Percentiles rank a stretch among this genome's conserved stretches.
Evolutionary conservation across 2,329 filamentous ascomycete genomes (phyloP).

Genomic region (Grosmannia penicillata): DNA sequence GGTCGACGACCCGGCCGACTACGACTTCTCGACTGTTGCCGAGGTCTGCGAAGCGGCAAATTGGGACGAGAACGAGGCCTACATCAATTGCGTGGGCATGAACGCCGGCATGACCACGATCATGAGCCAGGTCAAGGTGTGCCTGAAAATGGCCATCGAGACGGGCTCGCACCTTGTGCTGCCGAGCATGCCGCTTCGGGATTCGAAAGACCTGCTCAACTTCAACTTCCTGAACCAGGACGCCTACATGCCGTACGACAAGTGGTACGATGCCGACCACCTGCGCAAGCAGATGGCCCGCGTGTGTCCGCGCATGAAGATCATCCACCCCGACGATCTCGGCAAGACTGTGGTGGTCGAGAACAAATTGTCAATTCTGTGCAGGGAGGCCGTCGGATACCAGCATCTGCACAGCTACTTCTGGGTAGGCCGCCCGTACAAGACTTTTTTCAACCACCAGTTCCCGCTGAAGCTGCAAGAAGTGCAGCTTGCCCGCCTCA

Average conservation of each 20-base stretch:
- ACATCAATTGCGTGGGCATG: conserved; percentile 18
- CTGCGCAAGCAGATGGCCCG: conserved; percentile 12
- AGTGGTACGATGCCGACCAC: conserved; percentile 20
- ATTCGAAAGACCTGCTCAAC: conserved; percentile 14
- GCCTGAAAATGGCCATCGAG: conserved; percentile 20
- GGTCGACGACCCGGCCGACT: conserved; percentile 7
- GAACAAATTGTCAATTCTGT: conserved; percentile 12
- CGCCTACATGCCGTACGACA: conserved; percentile 17
- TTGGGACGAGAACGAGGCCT: conserved; percentile 16
- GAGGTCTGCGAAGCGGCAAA: conserved; percentile 13
- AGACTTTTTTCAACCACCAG: conserved; percentile 12
- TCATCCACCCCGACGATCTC: conserved; percentile 15
- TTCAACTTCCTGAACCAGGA: conserved; percentile 18
- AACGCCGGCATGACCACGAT: conserved; percentile 18
- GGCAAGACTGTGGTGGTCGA: conserved; percentile 10
- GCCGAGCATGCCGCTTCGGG: conserved; percentile 18
- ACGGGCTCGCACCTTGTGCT: conserved; percentile 16
- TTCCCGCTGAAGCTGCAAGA: conserved; percentile 2
- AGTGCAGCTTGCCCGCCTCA: too few species aligned
- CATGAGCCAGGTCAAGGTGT: conserved; percentile 20
- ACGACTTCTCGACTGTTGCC: conserved; percentile 13
- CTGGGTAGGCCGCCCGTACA: conserved; percentile 17
- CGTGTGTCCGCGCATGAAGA: conserved; percentile 18
- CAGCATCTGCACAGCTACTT: conserved; percentile 15
- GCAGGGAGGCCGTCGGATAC: conserved; percentile 13